Evolutionary conservation across 2,329 filamentous ascomycete species (phyloP), one percentile per base, ranked within the genome.

Genomic region (Xylariaceae sp.): DNA sequence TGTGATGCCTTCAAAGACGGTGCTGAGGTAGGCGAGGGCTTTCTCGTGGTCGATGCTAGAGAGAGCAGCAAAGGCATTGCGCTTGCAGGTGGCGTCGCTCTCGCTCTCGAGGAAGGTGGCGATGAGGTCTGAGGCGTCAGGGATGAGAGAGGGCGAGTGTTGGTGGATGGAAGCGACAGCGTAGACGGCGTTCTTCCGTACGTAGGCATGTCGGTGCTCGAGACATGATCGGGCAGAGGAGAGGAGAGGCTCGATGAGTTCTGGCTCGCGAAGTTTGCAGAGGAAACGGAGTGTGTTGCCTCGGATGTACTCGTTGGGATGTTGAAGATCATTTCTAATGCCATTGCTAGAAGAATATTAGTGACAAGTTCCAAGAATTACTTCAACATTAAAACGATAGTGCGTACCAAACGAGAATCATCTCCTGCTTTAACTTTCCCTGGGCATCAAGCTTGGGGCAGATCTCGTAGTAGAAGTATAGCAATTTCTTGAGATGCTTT

Each of bases 401-500:
- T 35, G 58, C 67, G 66, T 76, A 96, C 92, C 93, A 98, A 61
- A 98, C 93, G 63, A 98, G 74, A 67, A 98, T 98, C 89, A 96
- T 97, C 73, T 98, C 93, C 72, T 98, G 93, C 77, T 96, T 96
- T 55, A 98, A 75, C 78, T 97, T 98, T 63, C 93, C 93, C 64
- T 77, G 84, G 43, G 84, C 77, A 69, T 98, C 93, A 47, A 90
- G 83, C 74, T 98, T 98, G 33, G 92, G 93, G 68, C 93, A 97
- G 66, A 97, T 93, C 72, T 98, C 93, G 67, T 97, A 96, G 75
- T 98, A 98, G 69, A 98, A 93, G 73, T 98, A 98, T 45, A 98
- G 80, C 50, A 98, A 79, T 76, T 98, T 98, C 81, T 98, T 98
- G 61, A 98, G 76, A 34, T 86, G 76, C 74, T 98, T 98, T 70